phyloP scores from a whole-genome alignment of 2,329 filamentous ascomycete species.

The Tolypocladium ovalisporum region DNA sequence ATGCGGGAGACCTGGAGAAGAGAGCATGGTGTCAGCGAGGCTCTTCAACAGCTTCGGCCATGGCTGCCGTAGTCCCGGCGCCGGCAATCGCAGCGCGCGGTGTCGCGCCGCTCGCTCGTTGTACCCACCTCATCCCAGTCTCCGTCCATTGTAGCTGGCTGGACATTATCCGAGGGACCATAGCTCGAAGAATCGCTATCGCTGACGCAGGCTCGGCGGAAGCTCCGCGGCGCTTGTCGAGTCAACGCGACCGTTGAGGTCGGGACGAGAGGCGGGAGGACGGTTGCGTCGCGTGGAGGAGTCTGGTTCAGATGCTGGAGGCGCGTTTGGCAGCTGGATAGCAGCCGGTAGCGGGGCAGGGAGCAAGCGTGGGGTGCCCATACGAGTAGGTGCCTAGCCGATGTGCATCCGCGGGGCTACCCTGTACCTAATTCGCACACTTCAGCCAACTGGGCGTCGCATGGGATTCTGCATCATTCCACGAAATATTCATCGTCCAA shows the following conservation, averaged over 20 bases:
- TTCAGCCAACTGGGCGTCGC: neutral
- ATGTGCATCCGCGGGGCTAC: neutral
- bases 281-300: conserved; percentile 1
- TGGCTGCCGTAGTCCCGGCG: neutral
- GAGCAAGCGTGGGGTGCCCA: neutral
- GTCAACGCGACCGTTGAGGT: neutral
- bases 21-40: conserved; percentile 5
- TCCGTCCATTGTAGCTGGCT: conserved; percentile 46
- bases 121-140: conserved; percentile 52
- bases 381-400: too few species aligned
- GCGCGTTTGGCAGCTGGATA: neutral
- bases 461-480: neutral
- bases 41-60: neutral
- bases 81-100: neutral
- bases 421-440: neutral
- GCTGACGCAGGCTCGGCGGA: conserved; percentile 1
- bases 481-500: too few species aligned
- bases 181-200: conserved; percentile 12
- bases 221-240: conserved; percentile 3
- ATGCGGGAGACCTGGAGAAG: conserved; percentile 61
- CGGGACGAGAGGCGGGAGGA: neutral
- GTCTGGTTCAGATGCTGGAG: neutral
- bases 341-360: conserved; percentile 1
- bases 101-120: neutral
- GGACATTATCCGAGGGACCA: conserved; percentile 24